These are phyloP conservation scores for Ramaria sp. DNA, from an alignment of 768 basidiomycete species.

Conservation along the genomic window DNA sequence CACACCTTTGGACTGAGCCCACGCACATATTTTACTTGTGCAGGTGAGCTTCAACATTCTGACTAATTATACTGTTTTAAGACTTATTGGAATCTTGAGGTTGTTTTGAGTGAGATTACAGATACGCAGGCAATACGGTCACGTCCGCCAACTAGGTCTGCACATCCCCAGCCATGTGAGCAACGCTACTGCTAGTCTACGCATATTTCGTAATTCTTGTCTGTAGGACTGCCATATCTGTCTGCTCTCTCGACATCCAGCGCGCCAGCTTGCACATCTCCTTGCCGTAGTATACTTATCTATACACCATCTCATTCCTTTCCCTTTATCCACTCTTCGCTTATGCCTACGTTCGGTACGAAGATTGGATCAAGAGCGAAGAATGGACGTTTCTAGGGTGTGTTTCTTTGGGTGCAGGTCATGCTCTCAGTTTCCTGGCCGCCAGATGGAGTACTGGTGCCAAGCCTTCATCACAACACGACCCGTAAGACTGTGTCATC, in stretches of 20 bases:
- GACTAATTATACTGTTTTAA: too few species aligned
- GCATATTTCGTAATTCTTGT: background rate
- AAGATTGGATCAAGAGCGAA: conserved; percentile 83
- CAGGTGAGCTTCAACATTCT: too few species aligned
- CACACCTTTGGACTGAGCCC: too few species aligned
- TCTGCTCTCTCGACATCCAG: conserved; percentile 59
- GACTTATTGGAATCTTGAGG: too few species aligned
- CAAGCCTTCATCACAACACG: conserved; percentile 69
- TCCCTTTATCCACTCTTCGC: conserved; percentile 72
- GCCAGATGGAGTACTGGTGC: conserved; percentile 84
- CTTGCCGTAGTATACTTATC: conserved; percentile 56
- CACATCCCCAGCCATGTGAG: too few species aligned
- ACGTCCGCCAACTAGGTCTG: too few species aligned
- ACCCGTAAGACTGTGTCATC: conserved; percentile 33
- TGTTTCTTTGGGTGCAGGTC: conserved; percentile 72
- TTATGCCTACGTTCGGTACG: conserved; percentile 85
- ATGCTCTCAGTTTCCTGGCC: conserved; percentile 85
- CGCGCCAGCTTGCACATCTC: conserved; percentile 55
- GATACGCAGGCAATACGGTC: too few species aligned
- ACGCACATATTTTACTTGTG: too few species aligned
- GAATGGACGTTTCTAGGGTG: conserved; percentile 98
- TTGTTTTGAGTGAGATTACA: too few species aligned
- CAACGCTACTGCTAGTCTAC: too few species aligned
- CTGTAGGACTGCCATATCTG: conserved; percentile 32
- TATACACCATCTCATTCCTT: conserved; percentile 77